These are phyloP conservation scores for Musa itinerans DNA, from an alignment of 176 grass and related monocot genomes.

Conservation along the genomic window DNA sequence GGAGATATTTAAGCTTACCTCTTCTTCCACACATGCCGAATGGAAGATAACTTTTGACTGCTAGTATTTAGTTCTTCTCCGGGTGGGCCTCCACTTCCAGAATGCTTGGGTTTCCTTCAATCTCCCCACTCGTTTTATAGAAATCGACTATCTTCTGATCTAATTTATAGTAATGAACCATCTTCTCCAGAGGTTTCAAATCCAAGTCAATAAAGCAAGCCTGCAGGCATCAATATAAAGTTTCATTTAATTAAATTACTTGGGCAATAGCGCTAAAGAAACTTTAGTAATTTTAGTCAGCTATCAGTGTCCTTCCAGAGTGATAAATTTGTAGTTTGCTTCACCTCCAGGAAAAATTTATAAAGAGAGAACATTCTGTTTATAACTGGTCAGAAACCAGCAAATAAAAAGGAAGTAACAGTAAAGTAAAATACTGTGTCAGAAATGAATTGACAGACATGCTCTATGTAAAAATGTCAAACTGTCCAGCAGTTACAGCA, in stretches of 20 bases:
- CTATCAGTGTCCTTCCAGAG: no score
- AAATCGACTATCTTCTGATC: slow-evolving; percentile 72
- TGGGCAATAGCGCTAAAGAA: background rate
- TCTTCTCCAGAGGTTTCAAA: slow-evolving; percentile 82
- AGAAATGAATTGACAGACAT: no score
- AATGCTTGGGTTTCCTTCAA: background rate
- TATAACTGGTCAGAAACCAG: background rate
- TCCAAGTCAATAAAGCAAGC: slow-evolving; percentile 73
- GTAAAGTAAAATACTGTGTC: background rate
- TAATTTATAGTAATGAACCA: slow-evolving; percentile 54
- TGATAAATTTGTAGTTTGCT: no score
- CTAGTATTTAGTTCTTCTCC: background rate
- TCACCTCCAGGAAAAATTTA: no score
- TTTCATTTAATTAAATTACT: background rate
- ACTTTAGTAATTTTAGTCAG: background rate
- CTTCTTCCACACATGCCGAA: background rate
- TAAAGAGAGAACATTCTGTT: background rate
- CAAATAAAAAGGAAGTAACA: background rate
- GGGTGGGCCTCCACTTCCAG: background rate
- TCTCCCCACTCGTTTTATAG: slow-evolving; percentile 38
- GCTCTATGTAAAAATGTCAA: no score
- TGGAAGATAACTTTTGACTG: background rate
- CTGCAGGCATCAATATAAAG: slow-evolving; percentile 27
- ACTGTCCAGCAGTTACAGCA: no score
- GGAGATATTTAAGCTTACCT: background rate